Base-by-base conservation (phyloP, 139 green algal genomes). In the Auxenochlorella pyrenoidosa region DNA sequence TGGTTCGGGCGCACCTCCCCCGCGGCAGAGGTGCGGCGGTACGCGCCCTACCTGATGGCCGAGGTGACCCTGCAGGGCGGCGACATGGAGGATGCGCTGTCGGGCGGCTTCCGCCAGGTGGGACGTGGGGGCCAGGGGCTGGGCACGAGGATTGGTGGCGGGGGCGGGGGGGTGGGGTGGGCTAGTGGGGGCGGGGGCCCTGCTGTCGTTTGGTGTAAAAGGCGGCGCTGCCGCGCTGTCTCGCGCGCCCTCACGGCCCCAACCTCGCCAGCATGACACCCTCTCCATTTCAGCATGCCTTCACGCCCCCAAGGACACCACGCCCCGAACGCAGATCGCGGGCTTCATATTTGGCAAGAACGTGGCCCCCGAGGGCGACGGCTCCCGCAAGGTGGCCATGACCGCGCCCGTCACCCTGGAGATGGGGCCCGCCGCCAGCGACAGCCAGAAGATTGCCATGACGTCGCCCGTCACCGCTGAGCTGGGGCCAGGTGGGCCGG, bases 301-400 rank as follows among this genome's bases (percentile, higher is more conserved):
- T n/a, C n/a, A n/a, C n/a, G n/a, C n/a, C n/a, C n/a, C n/a, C n/a
- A n/a, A n/a, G n/a, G n/a, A n/a, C n/a, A n/a, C n/a, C n/a, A n/a
- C n/a, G n/a, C n/a, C n/a, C n/a, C n/a, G n/a, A 13, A 5, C 47
- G 80, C 89, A 92, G 85, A 86, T 93, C 82, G 92, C 92, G 22
- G 89, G 90, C 43, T 96, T 92, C 85, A 96, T 96, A 70, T 96
- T 96, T 75, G 94, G 92, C 24, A 92, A 92, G 59, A 96, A 96
- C 83, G 81, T 83, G 1, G 80, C 88, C 10, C 32, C 32, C 13
- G 81, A 63, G 3, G 36, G 59, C 0, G 30, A 72, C 59, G 47
- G 73, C 86, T 63, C 54, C 13, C 54, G 18, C 66, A 92, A 89
- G 87, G 88, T 93, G 38, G 87, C 94, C n/a, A 96, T 93, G 90